phyloP scores from a whole-genome alignment of 2,329 filamentous ascomycete species.

The Neonectria hederae region DNA sequence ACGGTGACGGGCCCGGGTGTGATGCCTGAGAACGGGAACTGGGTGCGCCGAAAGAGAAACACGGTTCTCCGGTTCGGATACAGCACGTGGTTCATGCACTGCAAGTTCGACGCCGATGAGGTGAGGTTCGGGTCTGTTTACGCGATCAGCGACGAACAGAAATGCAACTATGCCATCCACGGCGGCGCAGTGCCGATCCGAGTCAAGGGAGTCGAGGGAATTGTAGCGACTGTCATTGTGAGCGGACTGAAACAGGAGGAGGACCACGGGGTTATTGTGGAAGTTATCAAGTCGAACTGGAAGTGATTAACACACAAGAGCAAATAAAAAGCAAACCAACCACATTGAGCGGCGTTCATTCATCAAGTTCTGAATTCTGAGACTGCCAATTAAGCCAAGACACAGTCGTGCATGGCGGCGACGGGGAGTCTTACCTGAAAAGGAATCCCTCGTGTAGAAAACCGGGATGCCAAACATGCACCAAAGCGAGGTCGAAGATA shows the following conservation, averaged over 20 bases:
- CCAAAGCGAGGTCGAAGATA: neutral
- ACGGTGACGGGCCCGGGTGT: conserved; percentile 72
- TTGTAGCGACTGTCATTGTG: conserved; percentile 79
- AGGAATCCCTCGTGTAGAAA: neutral
- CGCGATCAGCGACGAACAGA: conserved; percentile 65
- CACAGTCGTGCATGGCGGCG: neutral
- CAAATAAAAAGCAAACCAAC: neutral
- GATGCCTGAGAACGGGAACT: conserved; percentile 75
- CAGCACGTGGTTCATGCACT: conserved; percentile 76
- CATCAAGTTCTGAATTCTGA: neutral
- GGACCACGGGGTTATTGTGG: conserved; percentile 80
- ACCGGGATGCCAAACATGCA: neutral
- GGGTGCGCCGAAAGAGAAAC: conserved; percentile 76
- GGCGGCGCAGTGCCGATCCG: conserved; percentile 79
- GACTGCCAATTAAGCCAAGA: neutral
- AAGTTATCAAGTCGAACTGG: conserved; percentile 69
- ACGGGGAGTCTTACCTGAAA: neutral
- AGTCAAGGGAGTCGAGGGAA: conserved; percentile 77
- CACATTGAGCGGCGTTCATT: too few species aligned
- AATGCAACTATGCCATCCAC: conserved; percentile 76
- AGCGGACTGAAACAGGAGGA: conserved; percentile 80
- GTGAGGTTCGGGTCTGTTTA: conserved; percentile 71
- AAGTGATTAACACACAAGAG: conserved; percentile 21
- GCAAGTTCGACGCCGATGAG: conserved; percentile 73
- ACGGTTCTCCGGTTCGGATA: conserved; percentile 76